A percentile compares a stretch with the other conserved stretches of the same genome.
Conservation (phyloP, 179 eudicot species). For the Nepenthes alata region DNA sequence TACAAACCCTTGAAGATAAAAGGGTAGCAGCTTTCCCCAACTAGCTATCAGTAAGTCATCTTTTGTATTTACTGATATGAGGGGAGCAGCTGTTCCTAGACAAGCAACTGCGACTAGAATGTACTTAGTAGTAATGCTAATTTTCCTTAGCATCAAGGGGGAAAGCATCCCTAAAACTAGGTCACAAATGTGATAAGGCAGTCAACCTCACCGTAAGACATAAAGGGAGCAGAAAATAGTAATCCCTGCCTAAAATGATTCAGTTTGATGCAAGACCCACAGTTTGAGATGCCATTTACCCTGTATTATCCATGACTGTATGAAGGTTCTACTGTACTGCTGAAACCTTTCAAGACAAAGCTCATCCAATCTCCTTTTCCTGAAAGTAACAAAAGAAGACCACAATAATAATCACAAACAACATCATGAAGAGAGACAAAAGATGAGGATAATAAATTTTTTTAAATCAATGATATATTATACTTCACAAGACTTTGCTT, state of each 20-base stretch:
- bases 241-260: not conserved
- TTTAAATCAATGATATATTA: too few relatives aligned
- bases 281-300: constrained; percentile 24
- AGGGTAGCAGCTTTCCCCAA: too few relatives aligned
- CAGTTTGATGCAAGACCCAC: not conserved
- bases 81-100: too few relatives aligned
- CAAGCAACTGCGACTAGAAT: too few relatives aligned
- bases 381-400: constrained; percentile 16
- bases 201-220: not conserved
- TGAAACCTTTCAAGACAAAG: constrained; percentile 80
- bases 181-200: too few relatives aligned
- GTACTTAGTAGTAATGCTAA: too few relatives aligned
- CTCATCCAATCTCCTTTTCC: constrained; percentile 94
- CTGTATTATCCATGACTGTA: constrained; percentile 96
- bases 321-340: constrained; percentile 74
- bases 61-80: too few relatives aligned
- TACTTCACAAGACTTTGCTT: too few relatives aligned
- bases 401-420: not conserved
- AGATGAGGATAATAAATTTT: not conserved
- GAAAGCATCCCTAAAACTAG: too few relatives aligned
- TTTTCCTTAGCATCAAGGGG: too few relatives aligned
- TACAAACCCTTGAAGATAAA: too few relatives aligned
- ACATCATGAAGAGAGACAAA: not conserved
- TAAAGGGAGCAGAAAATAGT: not conserved
- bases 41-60: too few relatives aligned